These are phyloP conservation scores for Beta lomatogona DNA, from an alignment of 179 eudicot species.

Conservation along the genomic window DNA sequence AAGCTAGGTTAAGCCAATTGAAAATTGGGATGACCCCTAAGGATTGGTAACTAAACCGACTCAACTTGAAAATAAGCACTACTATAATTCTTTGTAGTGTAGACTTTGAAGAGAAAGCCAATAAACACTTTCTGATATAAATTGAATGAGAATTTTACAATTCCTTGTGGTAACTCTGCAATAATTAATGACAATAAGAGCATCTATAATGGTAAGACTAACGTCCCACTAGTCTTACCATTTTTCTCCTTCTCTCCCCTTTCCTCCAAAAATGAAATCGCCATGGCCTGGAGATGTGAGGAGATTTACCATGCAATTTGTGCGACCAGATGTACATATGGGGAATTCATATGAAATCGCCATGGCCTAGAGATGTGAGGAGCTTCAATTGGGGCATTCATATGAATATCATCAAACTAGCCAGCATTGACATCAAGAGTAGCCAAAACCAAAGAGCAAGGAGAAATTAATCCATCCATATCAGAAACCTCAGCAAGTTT, in stretches of 20 bases:
- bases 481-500: not conserved
- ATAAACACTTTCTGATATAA: not conserved
- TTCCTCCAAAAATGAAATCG: too few relatives aligned
- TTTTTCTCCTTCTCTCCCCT: not conserved
- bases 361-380: not conserved
- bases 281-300: not conserved
- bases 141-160: not conserved
- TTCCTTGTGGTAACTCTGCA: conserved; percentile 14
- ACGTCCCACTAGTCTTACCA: not conserved
- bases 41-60: not conserved
- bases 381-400: not conserved
- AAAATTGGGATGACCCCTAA: not conserved
- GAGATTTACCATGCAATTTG: too few relatives aligned
- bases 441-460: not conserved
- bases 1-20: not conserved
- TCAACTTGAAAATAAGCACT: not conserved
- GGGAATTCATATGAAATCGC: too few relatives aligned
- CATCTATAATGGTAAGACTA: too few relatives aligned
- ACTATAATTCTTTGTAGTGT: not conserved
- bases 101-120: not conserved
- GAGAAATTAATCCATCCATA: not conserved
- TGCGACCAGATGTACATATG: too few relatives aligned
- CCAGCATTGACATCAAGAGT: not conserved
- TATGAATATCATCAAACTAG: not conserved
- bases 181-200: not conserved